Conservation (phyloP, 352 stramenopile genomes). For the Pelagophyceae sp. region DNA sequence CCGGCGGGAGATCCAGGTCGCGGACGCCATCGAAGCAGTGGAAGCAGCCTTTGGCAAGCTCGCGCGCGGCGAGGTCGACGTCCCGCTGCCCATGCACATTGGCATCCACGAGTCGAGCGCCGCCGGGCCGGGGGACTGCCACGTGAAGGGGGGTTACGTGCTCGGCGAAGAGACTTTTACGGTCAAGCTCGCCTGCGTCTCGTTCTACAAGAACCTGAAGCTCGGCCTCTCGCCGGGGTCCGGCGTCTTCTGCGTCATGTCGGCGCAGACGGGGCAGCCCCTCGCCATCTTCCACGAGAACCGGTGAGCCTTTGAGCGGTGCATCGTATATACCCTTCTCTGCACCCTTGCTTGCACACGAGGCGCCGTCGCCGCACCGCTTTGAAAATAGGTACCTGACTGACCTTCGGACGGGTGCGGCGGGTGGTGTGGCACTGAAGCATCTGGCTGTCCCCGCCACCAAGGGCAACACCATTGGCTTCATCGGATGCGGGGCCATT, state of each 20-base stretch:
- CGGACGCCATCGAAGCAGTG: constrained; percentile 55
- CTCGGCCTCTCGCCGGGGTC: constrained; percentile 50
- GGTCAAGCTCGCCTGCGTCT: constrained; percentile 60
- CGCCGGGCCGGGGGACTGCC: constrained; percentile 64
- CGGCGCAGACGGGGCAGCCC: constrained; percentile 55
- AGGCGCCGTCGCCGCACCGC: neutral
- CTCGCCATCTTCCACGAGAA: constrained; percentile 66
- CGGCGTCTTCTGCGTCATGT: constrained; percentile 63
- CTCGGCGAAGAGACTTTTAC: constrained; percentile 55
- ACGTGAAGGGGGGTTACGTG: constrained; percentile 67
- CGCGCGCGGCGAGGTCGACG: constrained; percentile 58
- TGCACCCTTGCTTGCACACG: too few species aligned
- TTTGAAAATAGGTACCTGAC: neutral
- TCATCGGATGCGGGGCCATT: constrained; percentile 62
- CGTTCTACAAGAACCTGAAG: constrained; percentile 71
- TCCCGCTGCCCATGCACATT: constrained; percentile 71
- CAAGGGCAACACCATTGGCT: constrained; percentile 52
- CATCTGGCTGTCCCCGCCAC: too few species aligned
- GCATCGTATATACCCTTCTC: too few species aligned
- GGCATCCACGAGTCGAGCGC: constrained; percentile 52
- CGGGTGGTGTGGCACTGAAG: constrained; percentile 58
- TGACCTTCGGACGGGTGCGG: constrained; percentile 35
- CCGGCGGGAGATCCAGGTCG: constrained; percentile 46
- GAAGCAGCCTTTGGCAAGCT: constrained; percentile 58
- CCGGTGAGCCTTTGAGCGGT: constrained; percentile 62